A percentile compares a stretch with the other conserved stretches of the same genome.
phyloP scores from a whole-genome alignment of 768 basidiomycete genomes.

The Podaxis carcinomalis region DNA sequence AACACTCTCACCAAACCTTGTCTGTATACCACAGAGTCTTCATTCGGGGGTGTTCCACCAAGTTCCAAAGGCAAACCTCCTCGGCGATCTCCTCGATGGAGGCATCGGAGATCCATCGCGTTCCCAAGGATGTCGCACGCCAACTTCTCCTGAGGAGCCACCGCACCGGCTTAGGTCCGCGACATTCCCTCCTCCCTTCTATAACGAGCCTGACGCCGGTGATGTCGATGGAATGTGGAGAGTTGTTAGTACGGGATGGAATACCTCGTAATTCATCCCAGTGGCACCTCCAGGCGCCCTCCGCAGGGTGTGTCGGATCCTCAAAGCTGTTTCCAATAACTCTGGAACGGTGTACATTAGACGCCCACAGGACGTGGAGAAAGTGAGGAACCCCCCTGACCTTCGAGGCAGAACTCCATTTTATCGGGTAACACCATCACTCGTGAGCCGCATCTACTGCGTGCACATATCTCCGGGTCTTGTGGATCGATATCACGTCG shows the following conservation, averaged over 20 bases:
- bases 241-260: background rate
- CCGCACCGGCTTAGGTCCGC: slow-evolving; percentile 21
- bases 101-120: slow-evolving; percentile 26
- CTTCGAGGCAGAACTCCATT: background rate
- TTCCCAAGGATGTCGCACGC: slow-evolving; percentile 27
- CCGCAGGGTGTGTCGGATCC: background rate
- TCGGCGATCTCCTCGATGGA: slow-evolving; percentile 30
- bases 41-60: slow-evolving; percentile 6
- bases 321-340: background rate
- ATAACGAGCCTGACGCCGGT: slow-evolving; percentile 24
- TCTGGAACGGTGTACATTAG: background rate
- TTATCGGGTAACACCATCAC: background rate
- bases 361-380: background rate
- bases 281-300: background rate
- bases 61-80: slow-evolving; percentile 6
- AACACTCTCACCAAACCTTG: background rate
- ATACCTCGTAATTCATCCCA: background rate
- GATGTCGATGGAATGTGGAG: background rate
- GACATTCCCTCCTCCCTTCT: background rate
- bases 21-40: background rate
- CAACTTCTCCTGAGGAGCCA: slow-evolving; percentile 32
- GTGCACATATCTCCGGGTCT: background rate
- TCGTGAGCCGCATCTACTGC: background rate
- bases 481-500: slow-evolving; percentile 1
- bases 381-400: background rate